phyloP scores from a whole-genome alignment of 768 basidiomycete genomes.

The Heimioporus sp. region DNA sequence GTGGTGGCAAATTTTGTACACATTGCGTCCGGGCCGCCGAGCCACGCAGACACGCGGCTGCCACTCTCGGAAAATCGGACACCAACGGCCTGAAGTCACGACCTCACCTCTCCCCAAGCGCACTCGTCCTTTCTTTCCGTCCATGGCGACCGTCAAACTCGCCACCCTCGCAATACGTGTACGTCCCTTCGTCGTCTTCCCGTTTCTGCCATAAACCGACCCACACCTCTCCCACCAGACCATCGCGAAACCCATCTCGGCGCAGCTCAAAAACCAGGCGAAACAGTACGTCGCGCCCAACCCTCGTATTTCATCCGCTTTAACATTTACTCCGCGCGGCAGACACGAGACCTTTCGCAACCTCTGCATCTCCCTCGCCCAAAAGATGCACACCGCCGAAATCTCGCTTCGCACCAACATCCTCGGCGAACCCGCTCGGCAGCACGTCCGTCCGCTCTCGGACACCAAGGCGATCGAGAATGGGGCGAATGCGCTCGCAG shows the following conservation, averaged over 20 bases:
- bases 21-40: too few species aligned
- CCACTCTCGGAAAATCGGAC: not conserved
- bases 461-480: slow-evolving; percentile 84
- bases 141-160: slow-evolving; percentile 73
- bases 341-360: slow-evolving; percentile 74
- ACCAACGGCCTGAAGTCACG: not conserved
- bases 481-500: slow-evolving; percentile 80
- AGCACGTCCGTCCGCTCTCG: slow-evolving; percentile 71
- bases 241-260: slow-evolving; percentile 80
- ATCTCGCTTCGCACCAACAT: slow-evolving; percentile 70
- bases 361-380: slow-evolving; percentile 72
- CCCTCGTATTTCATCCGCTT: too few species aligned
- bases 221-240: slow-evolving; percentile 45
- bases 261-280: slow-evolving; percentile 66
- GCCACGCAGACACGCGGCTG: too few species aligned
- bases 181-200: slow-evolving; percentile 24
- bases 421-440: slow-evolving; percentile 67
- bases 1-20: too few species aligned
- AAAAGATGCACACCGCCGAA: slow-evolving; percentile 74
- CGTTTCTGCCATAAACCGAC: not conserved
- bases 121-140: not conserved
- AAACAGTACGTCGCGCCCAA: slow-evolving; percentile 50
- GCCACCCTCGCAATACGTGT: slow-evolving; percentile 74
- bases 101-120: not conserved
- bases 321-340: not conserved